Evolutionary conservation across 176 grass and related monocot species (phyloP).

Genomic region (Panicum miliaceum): DNA sequence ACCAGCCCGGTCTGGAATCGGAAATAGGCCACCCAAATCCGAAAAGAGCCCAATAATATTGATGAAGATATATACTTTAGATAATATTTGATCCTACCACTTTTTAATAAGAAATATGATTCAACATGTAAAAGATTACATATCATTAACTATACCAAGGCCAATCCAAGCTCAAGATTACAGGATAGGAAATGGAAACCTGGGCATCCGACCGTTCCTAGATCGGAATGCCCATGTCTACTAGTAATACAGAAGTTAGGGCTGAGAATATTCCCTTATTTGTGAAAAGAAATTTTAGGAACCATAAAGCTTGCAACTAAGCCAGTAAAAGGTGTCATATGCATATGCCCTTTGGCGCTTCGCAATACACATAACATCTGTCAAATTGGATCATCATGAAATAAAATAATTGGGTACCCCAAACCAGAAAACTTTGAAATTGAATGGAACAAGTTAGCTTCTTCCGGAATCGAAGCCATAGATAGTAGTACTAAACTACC

Average conservation of each 20-base stretch:
- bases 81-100: not conserved
- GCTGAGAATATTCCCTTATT: not conserved
- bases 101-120: not conserved
- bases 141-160: not conserved
- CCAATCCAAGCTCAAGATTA: not conserved
- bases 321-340: not conserved
- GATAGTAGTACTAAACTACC: conserved; percentile 5
- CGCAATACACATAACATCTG: not conserved
- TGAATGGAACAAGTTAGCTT: conserved; percentile 4
- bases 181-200: not conserved
- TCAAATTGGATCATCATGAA: not conserved
- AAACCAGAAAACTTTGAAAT: conserved; percentile 1
- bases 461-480: not conserved
- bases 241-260: not conserved
- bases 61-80: not conserved
- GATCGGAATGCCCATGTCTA: not conserved
- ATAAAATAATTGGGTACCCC: not conserved
- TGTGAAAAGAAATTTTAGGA: not conserved
- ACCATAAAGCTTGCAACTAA: not conserved
- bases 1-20: conserved; percentile 4
- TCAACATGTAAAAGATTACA: not conserved
- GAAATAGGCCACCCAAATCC: not conserved
- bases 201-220: not conserved
- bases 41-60: not conserved
- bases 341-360: not conserved